Conservation (phyloP, 257 asterid genomes). For the Solanum dulcamara region DNA sequence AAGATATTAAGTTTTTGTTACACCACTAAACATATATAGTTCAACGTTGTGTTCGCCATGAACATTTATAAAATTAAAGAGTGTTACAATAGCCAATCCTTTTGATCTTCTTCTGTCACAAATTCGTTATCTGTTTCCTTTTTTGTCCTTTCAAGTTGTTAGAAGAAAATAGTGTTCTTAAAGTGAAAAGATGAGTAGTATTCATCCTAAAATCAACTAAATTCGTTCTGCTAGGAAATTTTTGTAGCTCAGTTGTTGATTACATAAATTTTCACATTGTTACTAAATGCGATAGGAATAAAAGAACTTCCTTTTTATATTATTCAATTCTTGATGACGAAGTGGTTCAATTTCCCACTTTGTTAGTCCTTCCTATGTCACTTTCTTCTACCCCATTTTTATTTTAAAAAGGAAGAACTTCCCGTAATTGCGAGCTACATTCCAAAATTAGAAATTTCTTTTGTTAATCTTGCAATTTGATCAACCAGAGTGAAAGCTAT, state of each 20-base stretch:
- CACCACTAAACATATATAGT: neutral
- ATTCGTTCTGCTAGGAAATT: neutral
- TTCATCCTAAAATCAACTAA: neutral
- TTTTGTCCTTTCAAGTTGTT: neutral
- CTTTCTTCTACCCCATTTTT: neutral
- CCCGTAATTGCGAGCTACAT: neutral
- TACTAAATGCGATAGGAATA: too few species aligned
- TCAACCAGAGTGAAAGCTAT: neutral
- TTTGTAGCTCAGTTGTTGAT: neutral
- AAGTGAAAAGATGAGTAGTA: neutral
- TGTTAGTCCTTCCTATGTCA: neutral
- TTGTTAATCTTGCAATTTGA: neutral
- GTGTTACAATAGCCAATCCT: neutral
- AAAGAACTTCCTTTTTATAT: too few species aligned
- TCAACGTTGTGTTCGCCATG: neutral
- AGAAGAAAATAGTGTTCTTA: too few species aligned
- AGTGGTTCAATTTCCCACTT: neutral
- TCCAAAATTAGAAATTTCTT: neutral
- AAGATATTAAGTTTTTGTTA: neutral
- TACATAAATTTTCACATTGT: too few species aligned
- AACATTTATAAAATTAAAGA: neutral
- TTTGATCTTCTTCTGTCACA: neutral
- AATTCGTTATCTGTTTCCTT: neutral
- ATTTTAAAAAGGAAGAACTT: neutral
- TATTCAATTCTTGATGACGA: too few species aligned